These are phyloP conservation scores for Pythium sukuiense DNA, from an alignment of 352 stramenopile genomes.

Conservation along the genomic window DNA sequence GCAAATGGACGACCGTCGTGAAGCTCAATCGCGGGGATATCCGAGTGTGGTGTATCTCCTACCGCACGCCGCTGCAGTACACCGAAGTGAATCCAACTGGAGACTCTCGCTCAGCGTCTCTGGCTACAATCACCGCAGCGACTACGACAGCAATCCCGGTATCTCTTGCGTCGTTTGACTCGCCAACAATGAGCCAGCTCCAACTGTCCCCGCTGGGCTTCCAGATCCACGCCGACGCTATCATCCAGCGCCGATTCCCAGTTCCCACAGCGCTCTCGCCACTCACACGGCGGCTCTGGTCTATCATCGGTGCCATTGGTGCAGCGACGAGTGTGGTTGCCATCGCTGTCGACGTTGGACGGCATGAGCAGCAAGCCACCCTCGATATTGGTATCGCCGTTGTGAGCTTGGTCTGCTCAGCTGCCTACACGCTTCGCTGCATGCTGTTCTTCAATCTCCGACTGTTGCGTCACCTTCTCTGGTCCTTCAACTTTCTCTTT, in stretches of 20 bases:
- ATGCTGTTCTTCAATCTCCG: slow-evolving; percentile 3
- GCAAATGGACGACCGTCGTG: not conserved
- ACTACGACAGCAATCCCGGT: too few species aligned
- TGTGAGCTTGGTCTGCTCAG: too few species aligned
- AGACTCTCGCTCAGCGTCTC: too few species aligned
- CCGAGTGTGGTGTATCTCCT: slow-evolving; percentile 5
- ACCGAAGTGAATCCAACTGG: too few species aligned
- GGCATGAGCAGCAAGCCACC: not conserved
- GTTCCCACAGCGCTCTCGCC: not conserved
- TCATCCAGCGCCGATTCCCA: too few species aligned
- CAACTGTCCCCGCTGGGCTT: too few species aligned
- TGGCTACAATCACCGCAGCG: too few species aligned
- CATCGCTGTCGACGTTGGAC: not conserved
- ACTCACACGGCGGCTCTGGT: not conserved
- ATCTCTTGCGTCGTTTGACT: too few species aligned
- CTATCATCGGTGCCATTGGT: not conserved
- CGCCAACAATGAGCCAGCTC: too few species aligned
- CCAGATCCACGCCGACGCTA: too few species aligned
- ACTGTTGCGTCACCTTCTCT: slow-evolving; percentile 7
- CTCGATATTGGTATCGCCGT: not conserved
- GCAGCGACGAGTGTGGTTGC: not conserved
- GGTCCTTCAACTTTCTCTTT: slow-evolving; percentile 34
- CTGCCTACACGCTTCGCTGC: not conserved
- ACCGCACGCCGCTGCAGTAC: not conserved
- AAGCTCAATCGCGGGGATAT: too few species aligned